Conservation (phyloP, 345 rosid species). For the Jatropha curcas region DNA sequence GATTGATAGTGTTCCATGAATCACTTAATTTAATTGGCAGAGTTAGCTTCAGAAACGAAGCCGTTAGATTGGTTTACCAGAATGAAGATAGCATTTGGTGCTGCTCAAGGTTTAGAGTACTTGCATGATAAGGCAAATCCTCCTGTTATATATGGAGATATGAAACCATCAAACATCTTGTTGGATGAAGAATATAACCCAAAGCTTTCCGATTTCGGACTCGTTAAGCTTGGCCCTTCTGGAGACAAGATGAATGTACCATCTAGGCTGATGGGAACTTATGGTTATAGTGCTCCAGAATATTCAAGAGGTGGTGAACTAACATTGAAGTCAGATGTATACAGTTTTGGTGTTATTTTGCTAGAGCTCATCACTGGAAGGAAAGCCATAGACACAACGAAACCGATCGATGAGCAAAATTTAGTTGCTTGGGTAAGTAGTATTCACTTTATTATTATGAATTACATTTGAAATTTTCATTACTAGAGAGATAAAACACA, state of each 20-base stretch:
- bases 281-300: constrained; percentile 80
- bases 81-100: constrained; percentile 59
- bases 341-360: constrained; percentile 76
- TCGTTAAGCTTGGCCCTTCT: constrained; percentile 48
- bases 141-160: constrained; percentile 56
- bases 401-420: constrained; percentile 63
- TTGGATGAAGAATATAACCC: constrained; percentile 49
- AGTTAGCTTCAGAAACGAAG: constrained; percentile 19
- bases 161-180: constrained; percentile 65
- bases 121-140: constrained; percentile 58
- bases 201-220: constrained; percentile 65
- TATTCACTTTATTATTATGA: too few relatives aligned
- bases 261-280: constrained; percentile 67
- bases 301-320: constrained; percentile 57
- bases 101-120: constrained; percentile 70
- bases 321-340: constrained; percentile 65
- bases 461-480: too few relatives aligned
- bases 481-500: too few relatives aligned
- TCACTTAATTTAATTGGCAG: constrained; percentile 31
- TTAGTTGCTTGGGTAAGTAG: constrained; percentile 74
- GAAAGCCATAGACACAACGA: constrained; percentile 65
- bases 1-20: neutral
- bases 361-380: constrained; percentile 75
- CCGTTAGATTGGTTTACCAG: constrained; percentile 61
- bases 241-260: constrained; percentile 43